These are phyloP conservation scores for Yamadazyma diospyri DNA, from an alignment of 1,139 yeast species.

Conservation along the genomic window DNA sequence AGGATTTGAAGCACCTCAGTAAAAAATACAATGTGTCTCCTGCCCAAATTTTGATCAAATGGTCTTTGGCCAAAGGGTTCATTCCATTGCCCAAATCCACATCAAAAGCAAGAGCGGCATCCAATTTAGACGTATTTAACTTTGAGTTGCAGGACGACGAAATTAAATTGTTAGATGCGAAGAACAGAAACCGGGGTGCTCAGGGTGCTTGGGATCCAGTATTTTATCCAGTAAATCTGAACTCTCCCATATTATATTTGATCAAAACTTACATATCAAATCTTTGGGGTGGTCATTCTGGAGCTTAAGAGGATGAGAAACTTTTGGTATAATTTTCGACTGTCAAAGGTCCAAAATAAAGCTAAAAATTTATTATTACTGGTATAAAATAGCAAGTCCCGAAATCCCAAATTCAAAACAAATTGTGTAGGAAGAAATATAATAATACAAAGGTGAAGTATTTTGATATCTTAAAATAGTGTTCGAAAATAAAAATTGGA, in stretches of 20 bases:
- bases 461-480: too few species aligned
- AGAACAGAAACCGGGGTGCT: conserved; percentile 2
- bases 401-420: too few species aligned
- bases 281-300: too few species aligned
- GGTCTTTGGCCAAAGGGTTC: conserved; percentile 39
- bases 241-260: background rate
- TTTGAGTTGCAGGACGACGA: conserved; percentile 48
- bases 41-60: conserved; percentile 30
- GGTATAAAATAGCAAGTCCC: too few species aligned
- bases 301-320: too few species aligned
- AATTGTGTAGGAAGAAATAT: too few species aligned
- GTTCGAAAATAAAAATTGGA: too few species aligned
- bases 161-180: conserved; percentile 16
- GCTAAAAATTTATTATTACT: too few species aligned
- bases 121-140: conserved; percentile 39
- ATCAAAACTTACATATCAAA: background rate
- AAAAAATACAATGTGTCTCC: conserved; percentile 4
- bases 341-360: too few species aligned
- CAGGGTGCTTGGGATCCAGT: conserved; percentile 4
- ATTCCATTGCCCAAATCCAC: conserved; percentile 34
- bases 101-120: conserved; percentile 20
- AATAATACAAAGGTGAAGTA: too few species aligned
- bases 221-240: conserved; percentile 3
- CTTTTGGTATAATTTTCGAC: too few species aligned
- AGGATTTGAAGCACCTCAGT: conserved; percentile 7